Conservation (phyloP, 2,329 filamentous ascomycete species). For the Fusarium burgessii region DNA sequence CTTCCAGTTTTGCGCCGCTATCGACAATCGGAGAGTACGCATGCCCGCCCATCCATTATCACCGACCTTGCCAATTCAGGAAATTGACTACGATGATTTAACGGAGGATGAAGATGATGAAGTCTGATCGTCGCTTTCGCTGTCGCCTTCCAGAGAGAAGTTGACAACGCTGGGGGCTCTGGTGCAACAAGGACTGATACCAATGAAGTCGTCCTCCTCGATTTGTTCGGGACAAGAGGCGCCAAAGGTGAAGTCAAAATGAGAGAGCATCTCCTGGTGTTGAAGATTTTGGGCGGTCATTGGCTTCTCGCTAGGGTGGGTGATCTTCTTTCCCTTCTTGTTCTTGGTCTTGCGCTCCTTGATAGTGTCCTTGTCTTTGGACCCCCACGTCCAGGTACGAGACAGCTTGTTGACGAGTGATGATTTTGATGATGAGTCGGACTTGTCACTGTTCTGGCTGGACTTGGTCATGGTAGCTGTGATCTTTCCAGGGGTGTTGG, state of each 20-base stretch:
- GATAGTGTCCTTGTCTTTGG: constrained; percentile 45
- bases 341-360: constrained; percentile 50
- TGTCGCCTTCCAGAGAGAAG: constrained; percentile 37
- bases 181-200: constrained; percentile 61
- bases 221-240: constrained; percentile 51
- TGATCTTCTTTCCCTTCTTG: constrained; percentile 42
- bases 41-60: constrained; percentile 38
- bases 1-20: constrained; percentile 23
- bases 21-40: constrained; percentile 30
- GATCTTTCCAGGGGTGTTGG: constrained; percentile 47
- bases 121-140: constrained; percentile 40
- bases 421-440: constrained; percentile 48
- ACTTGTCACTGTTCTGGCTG: constrained; percentile 44
- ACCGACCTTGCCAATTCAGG: constrained; percentile 37
- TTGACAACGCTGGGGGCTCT: constrained; percentile 53
- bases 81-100: constrained; percentile 38
- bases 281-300: constrained; percentile 59
- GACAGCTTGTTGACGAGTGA: constrained; percentile 48
- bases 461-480: constrained; percentile 48
- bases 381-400: constrained; percentile 50
- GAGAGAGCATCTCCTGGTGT: constrained; percentile 60
- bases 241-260: constrained; percentile 62
- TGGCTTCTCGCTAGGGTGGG: constrained; percentile 60
- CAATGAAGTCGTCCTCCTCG: constrained; percentile 50
- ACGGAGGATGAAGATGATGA: constrained; percentile 39